Conservation (phyloP, 2,329 filamentous ascomycete genomes). For the Penicillium sp. region DNA sequence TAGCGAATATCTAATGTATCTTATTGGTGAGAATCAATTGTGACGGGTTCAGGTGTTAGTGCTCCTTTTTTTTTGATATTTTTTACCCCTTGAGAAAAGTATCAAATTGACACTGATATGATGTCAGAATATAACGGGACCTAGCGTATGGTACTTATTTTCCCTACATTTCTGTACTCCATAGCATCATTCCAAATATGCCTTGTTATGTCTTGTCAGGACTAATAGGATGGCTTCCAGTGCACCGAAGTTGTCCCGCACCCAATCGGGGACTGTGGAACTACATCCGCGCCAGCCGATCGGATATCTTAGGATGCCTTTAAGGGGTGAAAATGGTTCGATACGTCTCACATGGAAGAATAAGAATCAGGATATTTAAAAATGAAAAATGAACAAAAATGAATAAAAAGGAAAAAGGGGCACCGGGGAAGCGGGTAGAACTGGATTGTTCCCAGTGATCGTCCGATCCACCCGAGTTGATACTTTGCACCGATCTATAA, state of each 20-base stretch:
- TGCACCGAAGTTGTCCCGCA: slow-evolving; percentile 9
- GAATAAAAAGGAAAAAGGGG: not conserved
- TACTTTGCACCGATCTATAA: slow-evolving; percentile 10
- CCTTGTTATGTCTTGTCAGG: not conserved
- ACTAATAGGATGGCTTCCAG: slow-evolving; percentile 27
- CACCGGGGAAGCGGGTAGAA: slow-evolving; percentile 15
- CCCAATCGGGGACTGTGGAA: slow-evolving; percentile 23
- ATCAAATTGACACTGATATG: slow-evolving; percentile 7
- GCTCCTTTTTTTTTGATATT: not conserved
- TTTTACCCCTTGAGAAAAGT: slow-evolving; percentile 2
- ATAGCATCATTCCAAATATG: not conserved
- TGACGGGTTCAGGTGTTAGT: not conserved
- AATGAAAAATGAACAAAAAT: not conserved
- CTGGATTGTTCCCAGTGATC: slow-evolving; percentile 15
- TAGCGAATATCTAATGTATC: slow-evolving; percentile 1
- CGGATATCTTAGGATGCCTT: slow-evolving; percentile 12
- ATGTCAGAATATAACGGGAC: slow-evolving; percentile 18
- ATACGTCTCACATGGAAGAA: slow-evolving; percentile 1
- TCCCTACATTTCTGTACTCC: not conserved
- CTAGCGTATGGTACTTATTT: slow-evolving; percentile 7
- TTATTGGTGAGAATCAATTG: slow-evolving; percentile 9
- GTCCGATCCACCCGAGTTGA: slow-evolving; percentile 15
- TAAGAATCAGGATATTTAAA: not conserved
- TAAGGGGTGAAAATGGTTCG: not conserved
- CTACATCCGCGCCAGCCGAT: slow-evolving; percentile 26